A percentile compares a stretch with the other conserved stretches of the same genome.
phyloP scores from a whole-genome alignment of 2,329 filamentous ascomycete genomes.

The Pezicula neosporulosa region DNA sequence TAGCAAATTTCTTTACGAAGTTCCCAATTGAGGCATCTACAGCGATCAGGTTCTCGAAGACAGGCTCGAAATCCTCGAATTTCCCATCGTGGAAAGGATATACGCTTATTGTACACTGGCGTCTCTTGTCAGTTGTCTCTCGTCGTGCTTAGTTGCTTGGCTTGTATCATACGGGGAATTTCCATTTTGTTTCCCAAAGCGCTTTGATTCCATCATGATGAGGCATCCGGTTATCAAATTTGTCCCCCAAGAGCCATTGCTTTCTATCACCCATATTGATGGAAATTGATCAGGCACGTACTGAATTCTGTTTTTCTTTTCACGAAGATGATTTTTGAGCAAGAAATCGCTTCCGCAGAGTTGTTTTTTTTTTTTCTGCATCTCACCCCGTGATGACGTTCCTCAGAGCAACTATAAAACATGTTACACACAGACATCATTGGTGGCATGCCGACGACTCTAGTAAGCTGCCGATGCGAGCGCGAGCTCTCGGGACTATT shows the following conservation, averaged over 20 bases:
- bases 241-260: background rate
- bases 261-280: too few relatives aligned
- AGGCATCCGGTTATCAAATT: slow-evolving; percentile 8
- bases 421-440: too few relatives aligned
- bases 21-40: slow-evolving; percentile 28
- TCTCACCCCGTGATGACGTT: too few relatives aligned
- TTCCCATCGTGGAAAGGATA: slow-evolving; percentile 74
- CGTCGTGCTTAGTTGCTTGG: background rate
- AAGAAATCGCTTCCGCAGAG: too few relatives aligned
- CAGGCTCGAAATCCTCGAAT: slow-evolving; percentile 64
- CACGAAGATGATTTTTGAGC: too few relatives aligned
- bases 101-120: slow-evolving; percentile 54
- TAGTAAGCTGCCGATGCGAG: too few relatives aligned
- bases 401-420: too few relatives aligned
- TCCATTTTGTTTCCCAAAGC: slow-evolving; percentile 77
- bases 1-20: background rate
- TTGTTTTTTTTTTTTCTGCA: too few relatives aligned
- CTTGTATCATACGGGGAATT: slow-evolving; percentile 49
- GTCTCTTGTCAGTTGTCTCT: background rate
- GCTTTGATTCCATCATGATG: slow-evolving; percentile 42
- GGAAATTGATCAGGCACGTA: too few relatives aligned
- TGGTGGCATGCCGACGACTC: too few relatives aligned
- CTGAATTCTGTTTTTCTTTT: too few relatives aligned
- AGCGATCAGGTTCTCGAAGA: slow-evolving; percentile 61
- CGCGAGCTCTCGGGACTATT: too few relatives aligned